phyloP scores from a whole-genome alignment of 306 rosid species.

The Malus fusca region DNA sequence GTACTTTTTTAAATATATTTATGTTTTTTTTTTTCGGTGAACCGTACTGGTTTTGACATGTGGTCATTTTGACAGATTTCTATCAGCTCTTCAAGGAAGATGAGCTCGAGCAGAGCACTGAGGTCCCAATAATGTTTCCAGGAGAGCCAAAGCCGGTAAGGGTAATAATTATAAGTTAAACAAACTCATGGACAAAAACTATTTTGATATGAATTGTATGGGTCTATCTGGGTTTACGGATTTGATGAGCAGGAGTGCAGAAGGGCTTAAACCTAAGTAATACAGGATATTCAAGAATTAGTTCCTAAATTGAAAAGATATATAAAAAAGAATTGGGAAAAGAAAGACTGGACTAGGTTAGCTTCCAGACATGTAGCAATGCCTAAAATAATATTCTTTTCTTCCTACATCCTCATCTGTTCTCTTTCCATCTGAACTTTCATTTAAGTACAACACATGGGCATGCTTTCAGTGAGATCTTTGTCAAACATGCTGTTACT shows the following conservation, averaged over 20 bases:
- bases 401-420: background rate
- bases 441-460: background rate
- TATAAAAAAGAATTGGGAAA: background rate
- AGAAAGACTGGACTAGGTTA: background rate
- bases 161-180: background rate
- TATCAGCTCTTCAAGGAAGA: conserved; percentile 84
- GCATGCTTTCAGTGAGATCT: background rate
- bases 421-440: background rate
- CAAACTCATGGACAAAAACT: background rate
- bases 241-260: background rate
- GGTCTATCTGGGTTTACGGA: background rate
- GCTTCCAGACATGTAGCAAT: background rate
- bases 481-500: background rate
- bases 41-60: background rate
- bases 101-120: conserved; percentile 77
- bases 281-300: background rate
- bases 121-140: conserved; percentile 72
- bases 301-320: background rate
- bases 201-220: background rate
- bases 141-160: conserved; percentile 70
- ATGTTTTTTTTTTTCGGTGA: background rate
- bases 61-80: conserved; percentile 45
- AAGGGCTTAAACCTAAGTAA: background rate
- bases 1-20: too few species aligned
- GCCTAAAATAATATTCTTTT: background rate